Percentiles rank a stretch among this genome's conserved stretches.
Conservation (phyloP, 2,329 filamentous ascomycete species). For the Onygenales sp. region DNA sequence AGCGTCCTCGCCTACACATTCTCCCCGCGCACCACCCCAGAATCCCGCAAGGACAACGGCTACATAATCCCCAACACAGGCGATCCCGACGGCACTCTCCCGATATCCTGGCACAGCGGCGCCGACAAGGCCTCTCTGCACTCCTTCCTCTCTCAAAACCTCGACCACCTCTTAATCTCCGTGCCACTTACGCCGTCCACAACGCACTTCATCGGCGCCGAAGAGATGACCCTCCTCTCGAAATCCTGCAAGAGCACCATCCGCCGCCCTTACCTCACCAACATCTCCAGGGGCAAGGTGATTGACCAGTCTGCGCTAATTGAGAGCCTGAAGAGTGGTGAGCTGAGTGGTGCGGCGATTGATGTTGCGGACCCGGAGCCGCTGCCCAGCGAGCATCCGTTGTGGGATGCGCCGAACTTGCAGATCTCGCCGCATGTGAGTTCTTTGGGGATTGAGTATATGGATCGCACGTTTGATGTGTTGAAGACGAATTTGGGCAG, state of each 20-base stretch:
- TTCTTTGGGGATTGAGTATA: slow-evolving; percentile 45
- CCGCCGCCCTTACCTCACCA: slow-evolving; percentile 52
- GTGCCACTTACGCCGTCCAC: slow-evolving; percentile 50
- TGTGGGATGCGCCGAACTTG: slow-evolving; percentile 62
- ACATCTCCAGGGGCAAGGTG: slow-evolving; percentile 60
- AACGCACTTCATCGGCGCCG: slow-evolving; percentile 42
- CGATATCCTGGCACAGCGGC: slow-evolving; percentile 49
- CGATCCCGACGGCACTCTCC: slow-evolving; percentile 47
- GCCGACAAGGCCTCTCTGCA: slow-evolving; percentile 42
- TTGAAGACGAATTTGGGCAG: slow-evolving; percentile 48
- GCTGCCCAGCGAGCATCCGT: slow-evolving; percentile 54
- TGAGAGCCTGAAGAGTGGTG: slow-evolving; percentile 45
- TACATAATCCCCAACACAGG: slow-evolving; percentile 62
- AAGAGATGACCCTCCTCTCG: slow-evolving; percentile 48
- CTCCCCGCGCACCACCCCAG: slow-evolving; percentile 52
- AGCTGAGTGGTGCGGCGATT: slow-evolving; percentile 58
- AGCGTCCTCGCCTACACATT: slow-evolving; percentile 38
- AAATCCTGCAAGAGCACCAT: slow-evolving; percentile 18
- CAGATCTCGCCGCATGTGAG: slow-evolving; percentile 61
- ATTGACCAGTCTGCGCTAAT: slow-evolving; percentile 55
- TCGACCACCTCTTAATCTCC: slow-evolving; percentile 48
- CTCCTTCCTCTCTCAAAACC: slow-evolving; percentile 44
- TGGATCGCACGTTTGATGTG: slow-evolving; percentile 48
- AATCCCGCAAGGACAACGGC: slow-evolving; percentile 52
- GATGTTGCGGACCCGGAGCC: slow-evolving; percentile 77